These are phyloP conservation scores for Botryobasidium botryosum DNA, from an alignment of 768 basidiomycete genomes.

Conservation along the genomic window DNA sequence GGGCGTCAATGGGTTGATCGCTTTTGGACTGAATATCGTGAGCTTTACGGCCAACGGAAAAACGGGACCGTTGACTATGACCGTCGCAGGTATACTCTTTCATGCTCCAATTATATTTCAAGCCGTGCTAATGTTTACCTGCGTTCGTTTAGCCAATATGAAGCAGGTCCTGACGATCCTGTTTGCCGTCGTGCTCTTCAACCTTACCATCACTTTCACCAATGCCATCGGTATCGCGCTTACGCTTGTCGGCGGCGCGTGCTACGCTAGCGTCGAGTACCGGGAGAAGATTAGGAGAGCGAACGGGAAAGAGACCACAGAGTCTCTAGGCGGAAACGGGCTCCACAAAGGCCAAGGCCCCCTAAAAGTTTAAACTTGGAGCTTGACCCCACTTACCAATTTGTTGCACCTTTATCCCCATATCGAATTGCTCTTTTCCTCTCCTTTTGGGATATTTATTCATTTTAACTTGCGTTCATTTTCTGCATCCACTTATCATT, in stretches of 20 bases:
- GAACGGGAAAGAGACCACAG: too few relatives aligned
- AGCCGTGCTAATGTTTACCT: not conserved
- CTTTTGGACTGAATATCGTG: slow-evolving; percentile 85
- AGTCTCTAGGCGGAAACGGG: too few relatives aligned
- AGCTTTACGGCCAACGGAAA: slow-evolving; percentile 93
- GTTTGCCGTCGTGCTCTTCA: slow-evolving; percentile 67
- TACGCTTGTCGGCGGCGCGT: slow-evolving; percentile 74
- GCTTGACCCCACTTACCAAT: too few relatives aligned
- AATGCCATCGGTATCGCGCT: slow-evolving; percentile 74
- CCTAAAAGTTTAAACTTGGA: too few relatives aligned
- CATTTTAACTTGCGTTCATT: too few relatives aligned
- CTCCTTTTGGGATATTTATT: too few relatives aligned
- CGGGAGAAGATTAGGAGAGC: slow-evolving; percentile 15
- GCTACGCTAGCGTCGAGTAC: slow-evolving; percentile 57
- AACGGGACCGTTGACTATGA: slow-evolving; percentile 79
- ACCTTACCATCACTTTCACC: slow-evolving; percentile 57
- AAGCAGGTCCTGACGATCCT: slow-evolving; percentile 88
- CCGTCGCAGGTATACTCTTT: slow-evolving; percentile 52
- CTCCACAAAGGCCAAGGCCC: too few relatives aligned
- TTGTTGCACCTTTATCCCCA: too few relatives aligned
- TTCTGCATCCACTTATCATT: too few relatives aligned
- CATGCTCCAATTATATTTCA: not conserved
- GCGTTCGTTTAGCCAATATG: slow-evolving; percentile 43
- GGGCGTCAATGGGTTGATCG: slow-evolving; percentile 55
- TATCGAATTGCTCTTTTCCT: too few relatives aligned